phyloP scores from a whole-genome alignment of 768 basidiomycete species.

The Tulasnella sp. region DNA sequence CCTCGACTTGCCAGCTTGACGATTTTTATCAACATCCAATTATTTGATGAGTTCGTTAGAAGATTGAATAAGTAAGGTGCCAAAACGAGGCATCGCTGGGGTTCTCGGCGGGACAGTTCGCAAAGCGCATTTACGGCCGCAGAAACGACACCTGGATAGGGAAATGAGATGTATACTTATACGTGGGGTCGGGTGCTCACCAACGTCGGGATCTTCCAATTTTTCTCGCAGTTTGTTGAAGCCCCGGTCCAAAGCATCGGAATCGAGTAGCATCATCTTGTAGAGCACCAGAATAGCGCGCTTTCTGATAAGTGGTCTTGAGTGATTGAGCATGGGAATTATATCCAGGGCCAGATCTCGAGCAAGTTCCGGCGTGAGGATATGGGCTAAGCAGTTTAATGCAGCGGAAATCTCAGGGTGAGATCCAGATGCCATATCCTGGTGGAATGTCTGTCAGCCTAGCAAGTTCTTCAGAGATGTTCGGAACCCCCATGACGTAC shows the following conservation, averaged over 20 bases:
- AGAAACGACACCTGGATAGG: conserved; percentile 72
- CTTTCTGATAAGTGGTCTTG: conserved; percentile 82
- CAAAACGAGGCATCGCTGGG: conserved; percentile 73
- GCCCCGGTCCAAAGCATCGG: conserved; percentile 65
- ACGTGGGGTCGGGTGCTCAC: conserved; percentile 40
- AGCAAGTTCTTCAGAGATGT: neutral
- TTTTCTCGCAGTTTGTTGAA: conserved; percentile 72
- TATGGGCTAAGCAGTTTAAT: conserved; percentile 76
- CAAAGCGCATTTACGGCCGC: conserved; percentile 92
- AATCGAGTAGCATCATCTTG: conserved; percentile 76
- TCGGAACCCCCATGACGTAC: conserved; percentile 42
- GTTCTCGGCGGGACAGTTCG: conserved; percentile 79
- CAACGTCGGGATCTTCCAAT: conserved; percentile 71
- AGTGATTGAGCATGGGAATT: conserved; percentile 83
- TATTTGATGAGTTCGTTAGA: conserved; percentile 89
- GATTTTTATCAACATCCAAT: conserved; percentile 99
- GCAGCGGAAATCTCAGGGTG: conserved; percentile 73
- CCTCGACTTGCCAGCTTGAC: conserved; percentile 76
- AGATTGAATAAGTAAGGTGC: conserved; percentile 93
- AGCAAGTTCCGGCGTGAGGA: conserved; percentile 84
- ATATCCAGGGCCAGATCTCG: conserved; percentile 85
- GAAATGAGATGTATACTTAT: conserved; percentile 1
- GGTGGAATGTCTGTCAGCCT: conserved; percentile 22
- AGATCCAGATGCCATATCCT: conserved; percentile 72
- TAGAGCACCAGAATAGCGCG: conserved; percentile 82